Evolutionary conservation across 768 basidiomycete genomes (phyloP).

Genomic region (Xerocomellus amylosporus): DNA sequence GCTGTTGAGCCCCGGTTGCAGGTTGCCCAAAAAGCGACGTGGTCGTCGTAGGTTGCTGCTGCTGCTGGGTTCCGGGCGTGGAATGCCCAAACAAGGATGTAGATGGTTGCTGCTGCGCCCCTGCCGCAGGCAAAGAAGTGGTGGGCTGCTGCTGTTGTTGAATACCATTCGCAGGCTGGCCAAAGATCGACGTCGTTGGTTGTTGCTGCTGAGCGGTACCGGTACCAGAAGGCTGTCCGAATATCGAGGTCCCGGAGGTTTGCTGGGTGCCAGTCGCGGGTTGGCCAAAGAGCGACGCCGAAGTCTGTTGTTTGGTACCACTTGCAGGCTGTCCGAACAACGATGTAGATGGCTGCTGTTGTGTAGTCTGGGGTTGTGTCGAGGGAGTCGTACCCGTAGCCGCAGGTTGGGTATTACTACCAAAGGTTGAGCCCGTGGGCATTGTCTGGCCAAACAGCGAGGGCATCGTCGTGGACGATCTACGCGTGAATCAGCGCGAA

Average conservation of each 20-base stretch:
- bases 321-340: constrained; percentile 20
- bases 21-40: constrained; percentile 19
- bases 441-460: constrained; percentile 34
- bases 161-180: constrained; percentile 7
- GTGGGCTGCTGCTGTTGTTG: constrained; percentile 18
- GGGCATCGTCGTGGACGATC: constrained; percentile 42
- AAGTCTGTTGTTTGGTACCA: constrained; percentile 14
- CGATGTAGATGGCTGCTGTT: constrained; percentile 21
- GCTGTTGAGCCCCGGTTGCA: constrained; percentile 28
- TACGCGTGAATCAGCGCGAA: constrained; percentile 7
- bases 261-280: constrained; percentile 6
- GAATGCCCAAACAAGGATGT: constrained; percentile 19
- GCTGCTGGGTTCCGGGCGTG: constrained; percentile 25
- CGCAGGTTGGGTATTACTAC: constrained; percentile 31
- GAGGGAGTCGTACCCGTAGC: constrained; percentile 13
- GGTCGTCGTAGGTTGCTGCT: constrained; percentile 21
- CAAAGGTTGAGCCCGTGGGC: constrained; percentile 39
- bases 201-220: constrained; percentile 8
- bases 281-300: constrained; percentile 30
- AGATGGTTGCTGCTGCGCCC: constrained; percentile 14
- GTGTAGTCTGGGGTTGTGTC: constrained; percentile 17
- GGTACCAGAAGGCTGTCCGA: constrained; percentile 9
- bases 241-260: not conserved
- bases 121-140: not conserved
- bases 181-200: constrained; percentile 7